Conservation (phyloP, 2,329 filamentous ascomycete species). For the Oidium heveae region DNA sequence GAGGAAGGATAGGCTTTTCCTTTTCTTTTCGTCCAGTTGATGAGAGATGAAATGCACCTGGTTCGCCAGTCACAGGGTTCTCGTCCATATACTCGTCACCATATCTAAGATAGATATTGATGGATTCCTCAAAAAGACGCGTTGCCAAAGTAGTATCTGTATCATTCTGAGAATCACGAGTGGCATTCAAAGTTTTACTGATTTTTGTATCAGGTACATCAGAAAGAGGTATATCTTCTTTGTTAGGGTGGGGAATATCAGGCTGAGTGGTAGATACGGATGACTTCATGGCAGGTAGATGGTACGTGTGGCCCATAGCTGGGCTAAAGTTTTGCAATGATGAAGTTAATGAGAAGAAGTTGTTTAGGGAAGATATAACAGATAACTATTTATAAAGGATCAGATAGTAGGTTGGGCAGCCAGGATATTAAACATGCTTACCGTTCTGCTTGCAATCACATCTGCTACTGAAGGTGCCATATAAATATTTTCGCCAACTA, state of each 20-base stretch:
- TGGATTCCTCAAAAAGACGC: constrained; percentile 26
- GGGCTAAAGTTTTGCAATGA: constrained; percentile 21
- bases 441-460: constrained; percentile 31
- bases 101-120: constrained; percentile 29
- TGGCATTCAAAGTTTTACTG: neutral
- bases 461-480: constrained; percentile 37
- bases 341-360: constrained; percentile 13
- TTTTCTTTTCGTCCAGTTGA: constrained; percentile 26
- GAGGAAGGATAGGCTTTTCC: constrained; percentile 4
- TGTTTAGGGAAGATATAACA: constrained; percentile 12
- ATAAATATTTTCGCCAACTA: constrained; percentile 40
- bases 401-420: neutral
- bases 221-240: constrained; percentile 21
- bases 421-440: constrained; percentile 14
- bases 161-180: constrained; percentile 7
- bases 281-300: constrained; percentile 7
- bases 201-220: constrained; percentile 11
- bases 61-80: constrained; percentile 39
- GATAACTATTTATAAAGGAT: constrained; percentile 2
- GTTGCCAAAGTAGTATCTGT: constrained; percentile 9
- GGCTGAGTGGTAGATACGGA: constrained; percentile 6
- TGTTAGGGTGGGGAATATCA: constrained; percentile 7
- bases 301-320: constrained; percentile 20
- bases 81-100: constrained; percentile 42
- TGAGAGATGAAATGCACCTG: constrained; percentile 38